A percentile compares a stretch with the other conserved stretches of the same genome.
Evolutionary conservation across 140 eudicot genomes (phyloP).

Genomic region (Bidens hawaiensis): DNA sequence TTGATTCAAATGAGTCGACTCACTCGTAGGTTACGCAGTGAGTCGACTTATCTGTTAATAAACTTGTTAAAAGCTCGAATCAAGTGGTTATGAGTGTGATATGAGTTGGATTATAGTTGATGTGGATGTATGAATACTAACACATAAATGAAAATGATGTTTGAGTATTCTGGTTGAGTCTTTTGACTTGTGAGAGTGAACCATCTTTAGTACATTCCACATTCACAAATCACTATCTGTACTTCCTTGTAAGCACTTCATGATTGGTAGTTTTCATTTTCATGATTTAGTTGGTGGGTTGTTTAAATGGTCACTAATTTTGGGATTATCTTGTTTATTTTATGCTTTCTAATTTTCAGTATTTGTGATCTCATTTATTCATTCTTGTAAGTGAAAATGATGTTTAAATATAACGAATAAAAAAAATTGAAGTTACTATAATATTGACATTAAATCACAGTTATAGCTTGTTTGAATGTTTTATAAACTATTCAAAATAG

Average conservation of each 20-base stretch:
- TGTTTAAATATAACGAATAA: too few relatives aligned
- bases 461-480: too few relatives aligned
- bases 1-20: too few relatives aligned
- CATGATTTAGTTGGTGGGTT: slow-evolving; percentile 20
- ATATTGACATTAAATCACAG: too few relatives aligned
- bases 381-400: neutral
- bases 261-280: slow-evolving; percentile 28
- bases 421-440: too few relatives aligned
- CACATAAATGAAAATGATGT: slow-evolving; percentile 19
- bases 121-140: slow-evolving; percentile 12
- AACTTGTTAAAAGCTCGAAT: too few relatives aligned
- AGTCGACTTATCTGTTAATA: too few relatives aligned
- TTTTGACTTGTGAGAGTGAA: slow-evolving; percentile 25
- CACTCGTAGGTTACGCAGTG: too few relatives aligned
- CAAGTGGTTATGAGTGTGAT: too few relatives aligned
- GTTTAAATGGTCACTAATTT: neutral
- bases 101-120: too few relatives aligned
- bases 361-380: neutral
- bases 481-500: too few relatives aligned
- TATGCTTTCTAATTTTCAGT: slow-evolving; percentile 11
- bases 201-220: slow-evolving; percentile 18
- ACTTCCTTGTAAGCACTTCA: slow-evolving; percentile 22
- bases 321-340: neutral
- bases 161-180: slow-evolving; percentile 28
- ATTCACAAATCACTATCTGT: slow-evolving; percentile 26